These are phyloP conservation scores for Isatis tinctoria DNA, from an alignment of 345 rosid species.

Conservation along the genomic window DNA sequence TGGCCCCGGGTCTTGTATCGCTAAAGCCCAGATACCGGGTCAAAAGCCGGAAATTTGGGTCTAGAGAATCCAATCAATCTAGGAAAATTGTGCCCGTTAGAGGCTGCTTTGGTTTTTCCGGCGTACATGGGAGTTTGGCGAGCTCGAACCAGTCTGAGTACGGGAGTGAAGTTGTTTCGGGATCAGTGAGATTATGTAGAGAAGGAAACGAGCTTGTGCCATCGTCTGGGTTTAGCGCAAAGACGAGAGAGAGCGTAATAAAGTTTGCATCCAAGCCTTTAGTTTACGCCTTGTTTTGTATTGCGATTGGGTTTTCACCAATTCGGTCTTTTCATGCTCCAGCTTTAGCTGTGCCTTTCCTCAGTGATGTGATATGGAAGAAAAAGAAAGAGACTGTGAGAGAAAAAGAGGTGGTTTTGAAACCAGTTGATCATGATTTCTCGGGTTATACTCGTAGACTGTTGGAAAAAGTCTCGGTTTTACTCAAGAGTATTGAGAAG, in stretches of 20 bases:
- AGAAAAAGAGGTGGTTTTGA: constrained; percentile 34
- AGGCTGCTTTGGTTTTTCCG: constrained; percentile 23
- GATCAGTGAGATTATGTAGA: constrained; percentile 8
- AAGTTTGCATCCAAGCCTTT: constrained; percentile 40
- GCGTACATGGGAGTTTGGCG: constrained; percentile 19
- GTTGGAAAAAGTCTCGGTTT: constrained; percentile 55
- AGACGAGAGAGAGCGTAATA: constrained; percentile 30
- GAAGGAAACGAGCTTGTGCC: constrained; percentile 19
- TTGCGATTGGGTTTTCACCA: constrained; percentile 62
- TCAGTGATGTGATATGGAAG: constrained; percentile 37
- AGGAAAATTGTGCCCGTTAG: constrained; percentile 20
- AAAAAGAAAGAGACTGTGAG: constrained; percentile 33
- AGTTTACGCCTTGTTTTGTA: constrained; percentile 49
- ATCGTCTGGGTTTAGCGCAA: constrained; percentile 20
- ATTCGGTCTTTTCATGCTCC: constrained; percentile 39
- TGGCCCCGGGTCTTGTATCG: constrained; percentile 12
- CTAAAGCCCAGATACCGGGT: constrained; percentile 28
- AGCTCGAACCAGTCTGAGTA: constrained; percentile 16
- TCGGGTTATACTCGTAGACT: constrained; percentile 50
- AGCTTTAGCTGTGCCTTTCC: constrained; percentile 52
- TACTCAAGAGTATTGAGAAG: constrained; percentile 53
- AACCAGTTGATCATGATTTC: constrained; percentile 46
- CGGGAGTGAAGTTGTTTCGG: constrained; percentile 1
- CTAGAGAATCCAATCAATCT: constrained; percentile 6
- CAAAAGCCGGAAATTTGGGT: constrained; percentile 23